A percentile compares a stretch with the other conserved stretches of the same genome.
Conservation (phyloP, 768 basidiomycete genomes). For the Dacryopinax spathularia region DNA sequence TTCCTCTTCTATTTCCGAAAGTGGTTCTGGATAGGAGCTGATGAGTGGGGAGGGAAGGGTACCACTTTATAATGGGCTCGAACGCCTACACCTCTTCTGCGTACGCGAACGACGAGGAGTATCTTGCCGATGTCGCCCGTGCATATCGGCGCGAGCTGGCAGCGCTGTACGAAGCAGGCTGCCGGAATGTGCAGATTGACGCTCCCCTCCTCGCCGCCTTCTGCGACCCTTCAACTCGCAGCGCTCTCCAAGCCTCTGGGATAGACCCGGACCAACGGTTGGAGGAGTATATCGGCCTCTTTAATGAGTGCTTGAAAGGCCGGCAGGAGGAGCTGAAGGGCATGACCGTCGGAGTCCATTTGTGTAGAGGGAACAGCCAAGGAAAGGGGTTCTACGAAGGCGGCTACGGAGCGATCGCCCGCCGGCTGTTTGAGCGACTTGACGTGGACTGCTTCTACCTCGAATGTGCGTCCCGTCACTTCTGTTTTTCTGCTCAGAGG, state of each 20-base stretch:
- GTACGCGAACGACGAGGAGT: conserved; percentile 45
- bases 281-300: conserved; percentile 48
- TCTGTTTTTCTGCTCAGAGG: not conserved
- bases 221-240: conserved; percentile 41
- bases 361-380: conserved; percentile 35
- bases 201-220: conserved; percentile 45
- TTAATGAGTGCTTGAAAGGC: conserved; percentile 25
- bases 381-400: conserved; percentile 44
- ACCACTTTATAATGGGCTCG: not conserved
- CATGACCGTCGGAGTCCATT: conserved; percentile 42
- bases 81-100: conserved; percentile 28
- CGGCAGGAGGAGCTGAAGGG: conserved; percentile 21
- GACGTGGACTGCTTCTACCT: conserved; percentile 39
- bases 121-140: conserved; percentile 35
- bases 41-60: conserved; percentile 15
- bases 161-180: conserved; percentile 33
- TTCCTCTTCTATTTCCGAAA: too few relatives aligned
- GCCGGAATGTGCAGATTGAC: conserved; percentile 33
- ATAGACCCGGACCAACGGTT: conserved; percentile 49
- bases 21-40: conserved; percentile 28
- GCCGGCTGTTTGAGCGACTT: conserved; percentile 42
- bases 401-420: conserved; percentile 41
- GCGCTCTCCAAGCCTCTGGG: conserved; percentile 42
- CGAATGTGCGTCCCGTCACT: conserved; percentile 20
- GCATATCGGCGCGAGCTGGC: conserved; percentile 35